Percentiles rank a stretch among this genome's conserved stretches.
These are phyloP conservation scores for Leccinum truebloodii DNA, from an alignment of 768 basidiomycete species.

Conservation along the genomic window DNA sequence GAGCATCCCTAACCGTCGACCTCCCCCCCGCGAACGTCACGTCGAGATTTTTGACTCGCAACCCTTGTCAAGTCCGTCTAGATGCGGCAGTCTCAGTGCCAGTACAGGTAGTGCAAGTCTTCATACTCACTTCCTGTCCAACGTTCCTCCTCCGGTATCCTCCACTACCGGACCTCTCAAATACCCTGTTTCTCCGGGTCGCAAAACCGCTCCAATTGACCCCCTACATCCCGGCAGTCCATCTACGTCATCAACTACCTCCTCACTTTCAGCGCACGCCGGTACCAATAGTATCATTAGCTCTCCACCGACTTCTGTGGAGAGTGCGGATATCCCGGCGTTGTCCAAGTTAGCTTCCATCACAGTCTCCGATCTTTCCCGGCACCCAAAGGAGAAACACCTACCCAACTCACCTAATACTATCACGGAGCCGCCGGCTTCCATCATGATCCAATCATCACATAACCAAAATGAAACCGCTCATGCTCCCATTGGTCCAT, in stretches of 20 bases:
- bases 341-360: slow-evolving; percentile 32
- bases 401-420: not conserved
- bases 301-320: slow-evolving; percentile 57
- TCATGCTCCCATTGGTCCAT: slow-evolving; percentile 41
- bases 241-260: slow-evolving; percentile 36
- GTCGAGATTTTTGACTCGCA: slow-evolving; percentile 86
- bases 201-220: slow-evolving; percentile 4
- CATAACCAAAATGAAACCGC: slow-evolving; percentile 18
- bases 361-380: slow-evolving; percentile 12
- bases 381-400: slow-evolving; percentile 2
- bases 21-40: slow-evolving; percentile 52
- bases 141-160: slow-evolving; percentile 7
- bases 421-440: slow-evolving; percentile 11
- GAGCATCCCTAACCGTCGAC: slow-evolving; percentile 55
- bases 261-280: slow-evolving; percentile 46
- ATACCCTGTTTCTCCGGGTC: slow-evolving; percentile 5
- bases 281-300: slow-evolving; percentile 40
- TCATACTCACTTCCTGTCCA: slow-evolving; percentile 19
- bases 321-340: slow-evolving; percentile 41
- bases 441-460: slow-evolving; percentile 29
- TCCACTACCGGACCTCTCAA: slow-evolving; percentile 30
- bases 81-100: slow-evolving; percentile 31
- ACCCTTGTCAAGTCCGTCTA: slow-evolving; percentile 60
- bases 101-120: slow-evolving; percentile 27
- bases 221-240: slow-evolving; percentile 39